Base-by-base conservation (phyloP, 106 monocot species). In the Iris macrosiphon region DNA sequence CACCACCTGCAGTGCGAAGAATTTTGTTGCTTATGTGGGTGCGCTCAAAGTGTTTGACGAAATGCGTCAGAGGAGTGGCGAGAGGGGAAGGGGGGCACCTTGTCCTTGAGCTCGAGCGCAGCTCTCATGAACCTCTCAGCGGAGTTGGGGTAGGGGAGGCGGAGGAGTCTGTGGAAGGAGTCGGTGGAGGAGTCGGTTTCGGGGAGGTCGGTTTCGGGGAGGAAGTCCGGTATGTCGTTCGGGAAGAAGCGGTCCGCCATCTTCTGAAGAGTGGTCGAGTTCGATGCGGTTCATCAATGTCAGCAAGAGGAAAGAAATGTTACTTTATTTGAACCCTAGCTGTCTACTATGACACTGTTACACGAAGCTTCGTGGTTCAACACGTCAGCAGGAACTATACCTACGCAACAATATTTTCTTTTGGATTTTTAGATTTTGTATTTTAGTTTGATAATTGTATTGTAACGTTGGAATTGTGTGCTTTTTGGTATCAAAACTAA, bases 201-300 rank as follows among this genome's bases (percentile, higher is more conserved):
- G 32, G 27, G 28, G 44, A 39, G 21, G 7, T 70, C 71, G 10
- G 16, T 44, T 60, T 82, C 87, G 33, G 74, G 68, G 22, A 75
- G 59, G 69, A 69, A 88, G 17, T 62, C 65, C 4, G 87, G 87
- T 75, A 88, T 55, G 16, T 75, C 78, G 51, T 88, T 88, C 2
- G 57, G 68, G 62, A 88, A 88, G 82, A 68, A 88, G 19, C 87
- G 78, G 48, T 82, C 75, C 23, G 75, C 75, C 87, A 88, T 88
- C 1, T 24, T 52, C 20, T 31, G 46, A 9, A 46, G 7, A 23
- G 18, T 46, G 8, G 10, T 46, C 46, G 24, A 19, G 22, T 2
- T 22, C 22, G 2, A 19, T n/a, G n/a, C n/a, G n/a, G n/a, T n/a
- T n/a, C 20, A n/a, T 7, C 8, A 45, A 45, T 20, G 45, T 22